Evolutionary conservation across 176 grass and related monocot genomes (phyloP), one percentile per base, ranked within the genome.

Genomic region (Dendrocalamus sinicus): DNA sequence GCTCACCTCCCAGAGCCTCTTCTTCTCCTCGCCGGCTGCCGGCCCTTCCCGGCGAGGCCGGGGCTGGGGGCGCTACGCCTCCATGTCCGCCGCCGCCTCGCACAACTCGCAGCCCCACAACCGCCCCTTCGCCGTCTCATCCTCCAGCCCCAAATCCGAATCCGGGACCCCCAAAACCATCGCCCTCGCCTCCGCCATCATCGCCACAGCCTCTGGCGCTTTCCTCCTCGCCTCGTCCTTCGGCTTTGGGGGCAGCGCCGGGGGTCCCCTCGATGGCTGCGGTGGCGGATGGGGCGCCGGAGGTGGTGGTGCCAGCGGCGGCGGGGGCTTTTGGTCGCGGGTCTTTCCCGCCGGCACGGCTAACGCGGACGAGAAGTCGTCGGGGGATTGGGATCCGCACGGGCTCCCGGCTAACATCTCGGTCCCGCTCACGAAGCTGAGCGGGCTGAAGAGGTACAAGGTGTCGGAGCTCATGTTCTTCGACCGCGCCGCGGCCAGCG

Each of bases 381-480:
- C 86, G 28, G 40, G 17, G 57, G 93, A 96, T 9, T 99, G 93
- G 92, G 96, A 96, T 78, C 54, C 89, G 15, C 96, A 99, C 52
- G 94, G 94, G 2, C 92, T 99, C 66, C 93, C 96, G 2, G 79
- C 86, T 32, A 93, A 94, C 86, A 89, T 96, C 73, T 69, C 84
- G 15, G 91, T 95, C 75, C 89, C 87, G 12, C 86, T 98, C 76
- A 92, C 83, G 71, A 99, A 92, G 86, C 87, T 99, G 57, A 95
- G 96, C 81, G 93, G 90, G 68, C 73, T 98, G 13, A 98, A 95
- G 79, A 90, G 86, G 77, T 98, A 98, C 78, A 95, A 95, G 81
- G 72, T 98, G 35, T 95, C 93, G 8, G 93, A 98, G 73, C 91
- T 98, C 91, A 90, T 92, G 75, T 98, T 95, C 86, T 95, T 92